Evolutionary conservation across 2,329 filamentous ascomycete genomes (phyloP).

Genomic region (Cladorrhinum sp.): DNA sequence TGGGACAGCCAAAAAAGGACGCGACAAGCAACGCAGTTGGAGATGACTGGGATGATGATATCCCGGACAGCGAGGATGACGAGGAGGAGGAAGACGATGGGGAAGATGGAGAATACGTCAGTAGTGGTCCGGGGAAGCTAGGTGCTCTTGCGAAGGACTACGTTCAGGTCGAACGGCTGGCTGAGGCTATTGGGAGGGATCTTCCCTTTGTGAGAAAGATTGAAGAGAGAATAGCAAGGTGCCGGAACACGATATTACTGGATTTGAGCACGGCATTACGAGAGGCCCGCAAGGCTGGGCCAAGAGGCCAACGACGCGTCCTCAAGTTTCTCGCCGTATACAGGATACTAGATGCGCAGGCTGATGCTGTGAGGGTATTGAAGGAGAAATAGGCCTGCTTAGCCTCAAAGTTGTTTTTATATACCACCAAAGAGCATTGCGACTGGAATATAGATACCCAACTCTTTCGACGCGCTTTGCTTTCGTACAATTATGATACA

Average conservation of each 20-base stretch:
- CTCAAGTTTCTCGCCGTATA: conserved; percentile 55
- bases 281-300: conserved; percentile 42
- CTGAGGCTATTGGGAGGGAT: conserved; percentile 45
- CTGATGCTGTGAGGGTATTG: conserved; percentile 50
- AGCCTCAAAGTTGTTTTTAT: neutral
- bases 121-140: conserved; percentile 48
- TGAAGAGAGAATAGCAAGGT: conserved; percentile 51
- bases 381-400: conserved; percentile 36
- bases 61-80: conserved; percentile 31
- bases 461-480: conserved; percentile 14
- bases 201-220: conserved; percentile 50
- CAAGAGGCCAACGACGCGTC: conserved; percentile 43
- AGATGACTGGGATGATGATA: conserved; percentile 30
- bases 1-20: conserved; percentile 26
- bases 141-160: conserved; percentile 46
- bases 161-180: conserved; percentile 40
- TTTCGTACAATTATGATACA: conserved; percentile 25
- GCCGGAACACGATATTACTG: conserved; percentile 55
- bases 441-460: conserved; percentile 30
- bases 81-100: conserved; percentile 34
- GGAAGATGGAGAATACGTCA: conserved; percentile 36
- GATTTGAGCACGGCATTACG: conserved; percentile 51
- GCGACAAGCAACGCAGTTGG: conserved; percentile 32
- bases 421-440: conserved; percentile 16
- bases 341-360: conserved; percentile 49